Evolutionary conservation across 1,284 basidiomycete genomes (phyloP).

Genomic region (Paramarasmius palmivorus): DNA sequence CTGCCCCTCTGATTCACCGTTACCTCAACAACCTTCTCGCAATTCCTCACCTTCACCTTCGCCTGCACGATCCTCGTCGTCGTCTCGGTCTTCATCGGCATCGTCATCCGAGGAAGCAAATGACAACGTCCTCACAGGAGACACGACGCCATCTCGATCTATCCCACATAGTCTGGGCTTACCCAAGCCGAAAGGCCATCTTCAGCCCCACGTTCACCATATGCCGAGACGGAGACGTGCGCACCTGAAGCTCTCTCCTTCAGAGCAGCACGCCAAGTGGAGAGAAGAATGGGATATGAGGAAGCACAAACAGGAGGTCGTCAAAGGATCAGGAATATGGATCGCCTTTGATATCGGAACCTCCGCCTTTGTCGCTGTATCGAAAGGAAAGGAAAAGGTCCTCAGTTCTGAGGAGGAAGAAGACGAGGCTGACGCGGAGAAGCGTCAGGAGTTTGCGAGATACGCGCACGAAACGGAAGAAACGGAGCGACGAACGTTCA

Average conservation of each 20-base stretch:
- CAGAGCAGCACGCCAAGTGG: not conserved
- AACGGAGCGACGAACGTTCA: not conserved
- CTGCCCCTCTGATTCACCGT: not conserved
- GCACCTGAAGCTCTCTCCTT: not conserved
- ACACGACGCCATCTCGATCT: not conserved
- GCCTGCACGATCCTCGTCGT: not conserved
- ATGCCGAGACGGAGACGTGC: slow-evolving; percentile 10
- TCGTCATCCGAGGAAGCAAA: not conserved
- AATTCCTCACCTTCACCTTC: not conserved
- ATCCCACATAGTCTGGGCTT: not conserved
- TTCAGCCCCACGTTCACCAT: slow-evolving; percentile 12
- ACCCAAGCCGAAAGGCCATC: slow-evolving; percentile 12
- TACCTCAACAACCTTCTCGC: not conserved
- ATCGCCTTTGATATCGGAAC: slow-evolving; percentile 1
- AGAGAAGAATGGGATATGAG: not conserved
- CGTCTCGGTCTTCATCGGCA: not conserved
- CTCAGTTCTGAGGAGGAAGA: not conserved
- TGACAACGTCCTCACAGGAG: not conserved
- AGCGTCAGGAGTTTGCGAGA: not conserved
- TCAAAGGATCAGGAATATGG: not conserved
- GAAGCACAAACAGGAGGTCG: not conserved
- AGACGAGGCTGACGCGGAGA: not conserved
- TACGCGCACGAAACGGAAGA: not conserved
- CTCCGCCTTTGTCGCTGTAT: not conserved
- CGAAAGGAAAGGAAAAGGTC: not conserved